Evolutionary conservation across 176 grass and related monocot genomes (phyloP).

Genomic region (Aegilops longissima): DNA sequence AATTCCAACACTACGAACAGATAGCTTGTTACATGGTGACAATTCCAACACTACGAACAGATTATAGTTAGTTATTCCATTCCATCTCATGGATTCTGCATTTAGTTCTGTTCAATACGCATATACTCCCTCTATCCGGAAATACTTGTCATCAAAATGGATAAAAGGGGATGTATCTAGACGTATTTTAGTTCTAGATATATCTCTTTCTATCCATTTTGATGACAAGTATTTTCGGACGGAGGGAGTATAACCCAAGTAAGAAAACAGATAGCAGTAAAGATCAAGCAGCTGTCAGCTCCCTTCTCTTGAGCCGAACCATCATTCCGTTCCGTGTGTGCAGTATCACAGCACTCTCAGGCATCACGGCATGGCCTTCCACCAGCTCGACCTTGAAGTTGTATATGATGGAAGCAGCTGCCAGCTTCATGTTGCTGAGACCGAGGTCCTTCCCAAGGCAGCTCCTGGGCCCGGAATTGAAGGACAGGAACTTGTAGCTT

Average conservation of each 20-base stretch:
- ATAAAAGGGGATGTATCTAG: too few species aligned
- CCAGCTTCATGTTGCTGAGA: constrained; percentile 56
- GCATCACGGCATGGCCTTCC: constrained; percentile 35
- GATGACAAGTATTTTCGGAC: too few species aligned
- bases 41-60: neutral
- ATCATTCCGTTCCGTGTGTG: constrained; percentile 51
- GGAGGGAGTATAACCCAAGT: neutral
- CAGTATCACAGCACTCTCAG: constrained; percentile 45
- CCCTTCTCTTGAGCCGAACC: constrained; percentile 46
- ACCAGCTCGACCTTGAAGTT: constrained; percentile 61
- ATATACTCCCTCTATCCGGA: too few species aligned
- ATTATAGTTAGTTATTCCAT: neutral
- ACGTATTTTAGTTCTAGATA: too few species aligned
- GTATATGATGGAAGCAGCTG: constrained; percentile 44
- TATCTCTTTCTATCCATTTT: too few species aligned
- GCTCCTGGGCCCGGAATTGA: constrained; percentile 48
- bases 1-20: neutral
- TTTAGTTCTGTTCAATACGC: neutral
- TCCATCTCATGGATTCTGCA: neutral
- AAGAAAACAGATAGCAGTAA: neutral
- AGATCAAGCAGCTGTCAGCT: constrained; percentile 34
- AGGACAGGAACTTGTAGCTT: constrained; percentile 56
- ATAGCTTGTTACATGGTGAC: neutral
- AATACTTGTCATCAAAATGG: too few species aligned
- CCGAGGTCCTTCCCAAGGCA: constrained; percentile 58